phyloP scores from a whole-genome alignment of 2,329 filamentous ascomycete genomes.

The Colletotrichum horii region DNA sequence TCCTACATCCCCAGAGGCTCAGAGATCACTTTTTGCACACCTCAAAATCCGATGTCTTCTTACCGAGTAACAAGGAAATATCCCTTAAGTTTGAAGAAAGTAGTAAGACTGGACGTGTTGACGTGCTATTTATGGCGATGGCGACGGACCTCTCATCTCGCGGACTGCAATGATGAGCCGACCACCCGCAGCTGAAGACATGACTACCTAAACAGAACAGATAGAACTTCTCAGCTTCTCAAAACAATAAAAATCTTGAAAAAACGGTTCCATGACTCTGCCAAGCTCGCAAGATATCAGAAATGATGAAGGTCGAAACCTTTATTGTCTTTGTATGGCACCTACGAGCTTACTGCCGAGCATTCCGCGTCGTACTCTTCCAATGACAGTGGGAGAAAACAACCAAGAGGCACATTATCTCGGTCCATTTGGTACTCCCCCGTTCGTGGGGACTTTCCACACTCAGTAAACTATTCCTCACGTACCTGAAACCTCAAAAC shows the following conservation, averaged over 20 bases:
- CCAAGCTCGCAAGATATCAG: background rate
- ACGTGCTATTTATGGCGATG: background rate
- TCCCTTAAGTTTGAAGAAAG: too few species aligned
- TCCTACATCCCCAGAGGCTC: background rate
- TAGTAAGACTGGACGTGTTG: background rate
- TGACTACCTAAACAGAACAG: background rate
- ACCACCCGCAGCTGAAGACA: background rate
- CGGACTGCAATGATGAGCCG: background rate
- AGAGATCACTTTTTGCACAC: background rate
- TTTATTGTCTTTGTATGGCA: background rate
- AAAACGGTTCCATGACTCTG: too few species aligned
- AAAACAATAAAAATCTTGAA: background rate
- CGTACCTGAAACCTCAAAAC: background rate
- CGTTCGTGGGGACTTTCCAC: accelerated
- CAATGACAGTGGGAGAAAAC: background rate
- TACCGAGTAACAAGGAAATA: too few species aligned
- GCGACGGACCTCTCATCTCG: background rate
- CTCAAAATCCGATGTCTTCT: background rate
- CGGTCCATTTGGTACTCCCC: background rate
- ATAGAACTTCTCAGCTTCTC: background rate
- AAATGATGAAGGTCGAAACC: background rate
- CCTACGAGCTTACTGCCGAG: background rate
- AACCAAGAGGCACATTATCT: accelerated
- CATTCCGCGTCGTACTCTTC: background rate
- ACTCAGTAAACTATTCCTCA: accelerated